These are phyloP conservation scores for Diaporthe eres DNA, from an alignment of 2,329 filamentous ascomycete genomes.

Conservation along the genomic window DNA sequence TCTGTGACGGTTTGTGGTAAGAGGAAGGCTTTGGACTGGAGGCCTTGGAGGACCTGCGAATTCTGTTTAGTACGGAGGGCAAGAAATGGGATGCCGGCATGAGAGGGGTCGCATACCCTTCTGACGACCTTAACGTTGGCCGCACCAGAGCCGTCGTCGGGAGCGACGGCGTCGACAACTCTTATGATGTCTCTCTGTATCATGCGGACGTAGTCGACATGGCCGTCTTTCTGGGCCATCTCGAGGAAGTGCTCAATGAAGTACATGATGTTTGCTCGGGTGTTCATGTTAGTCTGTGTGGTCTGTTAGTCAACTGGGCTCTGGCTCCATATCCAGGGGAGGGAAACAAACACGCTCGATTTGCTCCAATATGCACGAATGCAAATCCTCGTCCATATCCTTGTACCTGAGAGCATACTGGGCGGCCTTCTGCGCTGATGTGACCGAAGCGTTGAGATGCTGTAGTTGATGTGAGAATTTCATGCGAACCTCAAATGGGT, in stretches of 20 bases:
- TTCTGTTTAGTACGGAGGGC: background rate
- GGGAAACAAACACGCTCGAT: slow-evolving; percentile 77
- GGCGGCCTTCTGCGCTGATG: slow-evolving; percentile 91
- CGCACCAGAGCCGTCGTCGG: slow-evolving; percentile 86
- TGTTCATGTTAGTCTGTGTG: slow-evolving; percentile 91
- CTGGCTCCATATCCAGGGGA: background rate
- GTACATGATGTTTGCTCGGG: slow-evolving; percentile 98
- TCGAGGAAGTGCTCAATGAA: slow-evolving; percentile 97
- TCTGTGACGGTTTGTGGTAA: slow-evolving; percentile 81
- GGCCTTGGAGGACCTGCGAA: slow-evolving; percentile 74
- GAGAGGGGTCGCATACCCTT: slow-evolving; percentile 66
- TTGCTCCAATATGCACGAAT: slow-evolving; percentile 97
- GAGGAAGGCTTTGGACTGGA: slow-evolving; percentile 80
- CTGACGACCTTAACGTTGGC: slow-evolving; percentile 95
- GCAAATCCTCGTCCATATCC: slow-evolving; percentile 96
- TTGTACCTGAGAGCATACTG: slow-evolving; percentile 94
- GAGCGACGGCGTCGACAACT: slow-evolving; percentile 92
- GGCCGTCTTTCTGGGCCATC: slow-evolving; percentile 81
- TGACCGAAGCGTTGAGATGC: slow-evolving; percentile 90
- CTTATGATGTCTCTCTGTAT: slow-evolving; percentile 93
- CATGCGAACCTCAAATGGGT: slow-evolving; percentile 98
- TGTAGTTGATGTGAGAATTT: slow-evolving; percentile 93
- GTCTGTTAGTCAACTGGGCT: slow-evolving; percentile 39
- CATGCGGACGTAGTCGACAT: slow-evolving; percentile 90
- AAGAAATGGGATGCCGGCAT: background rate